phyloP scores from a whole-genome alignment of 75 land plant genomes.

The Chamaecyparis obtusa region DNA sequence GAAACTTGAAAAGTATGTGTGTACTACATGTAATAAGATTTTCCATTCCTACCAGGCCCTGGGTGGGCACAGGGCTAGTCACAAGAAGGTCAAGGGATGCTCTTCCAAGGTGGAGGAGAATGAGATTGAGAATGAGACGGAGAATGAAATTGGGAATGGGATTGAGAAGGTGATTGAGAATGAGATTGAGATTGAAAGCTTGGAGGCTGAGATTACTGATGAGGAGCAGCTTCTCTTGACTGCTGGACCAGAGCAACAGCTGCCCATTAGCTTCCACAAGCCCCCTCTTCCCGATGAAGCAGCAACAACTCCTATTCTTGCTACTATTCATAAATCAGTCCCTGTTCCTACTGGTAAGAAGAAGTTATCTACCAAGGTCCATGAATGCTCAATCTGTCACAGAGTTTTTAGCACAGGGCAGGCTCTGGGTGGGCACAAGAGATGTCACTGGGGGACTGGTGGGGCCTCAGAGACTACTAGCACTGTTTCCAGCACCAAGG shows the following conservation, averaged over 20 bases:
- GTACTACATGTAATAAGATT: conserved; percentile 40
- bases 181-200: conserved; percentile 19
- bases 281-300: not conserved
- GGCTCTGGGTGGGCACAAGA: conserved; percentile 64
- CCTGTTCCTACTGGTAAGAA: conserved; percentile 1
- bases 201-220: conserved; percentile 8
- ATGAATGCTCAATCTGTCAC: conserved; percentile 58
- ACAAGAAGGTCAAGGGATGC: conserved; percentile 55
- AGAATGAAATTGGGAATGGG: conserved; percentile 18
- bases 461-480: not conserved
- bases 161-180: conserved; percentile 14
- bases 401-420: conserved; percentile 51
- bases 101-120: conserved; percentile 21
- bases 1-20: conserved; percentile 30
- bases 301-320: conserved; percentile 13
- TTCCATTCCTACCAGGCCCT: conserved; percentile 57
- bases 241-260: not conserved
- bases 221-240: conserved; percentile 16
- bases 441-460: conserved; percentile 46
- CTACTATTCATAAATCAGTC: not conserved
- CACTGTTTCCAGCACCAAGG: conserved; percentile 7
- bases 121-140: conserved; percentile 6
- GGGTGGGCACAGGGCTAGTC: conserved; percentile 55
- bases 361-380: conserved; percentile 22
- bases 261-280: not conserved